These are phyloP conservation scores for Suhomyces prunicola DNA, from an alignment of 805 yeast genomes.

Conservation along the genomic window DNA sequence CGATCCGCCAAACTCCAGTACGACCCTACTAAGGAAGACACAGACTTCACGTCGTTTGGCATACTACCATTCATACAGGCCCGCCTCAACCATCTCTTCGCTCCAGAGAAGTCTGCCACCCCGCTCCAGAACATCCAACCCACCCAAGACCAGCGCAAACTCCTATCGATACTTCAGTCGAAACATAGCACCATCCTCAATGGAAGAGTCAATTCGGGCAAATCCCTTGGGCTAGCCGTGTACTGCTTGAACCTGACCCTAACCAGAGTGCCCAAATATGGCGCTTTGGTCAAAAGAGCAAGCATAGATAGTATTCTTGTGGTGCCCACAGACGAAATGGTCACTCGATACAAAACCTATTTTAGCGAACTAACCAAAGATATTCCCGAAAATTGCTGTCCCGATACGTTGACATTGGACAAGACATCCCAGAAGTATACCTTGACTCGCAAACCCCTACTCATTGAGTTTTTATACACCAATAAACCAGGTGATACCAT, in stretches of 20 bases:
- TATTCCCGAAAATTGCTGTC: conserved; percentile 21
- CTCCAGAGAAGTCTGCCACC: neutral
- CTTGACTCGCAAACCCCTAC: conserved; percentile 16
- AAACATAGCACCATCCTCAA: conserved; percentile 12
- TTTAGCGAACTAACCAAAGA: conserved; percentile 12
- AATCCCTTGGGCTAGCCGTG: conserved; percentile 15
- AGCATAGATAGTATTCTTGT: conserved; percentile 18
- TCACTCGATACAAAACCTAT: conserved; percentile 15
- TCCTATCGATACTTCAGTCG: conserved; percentile 16
- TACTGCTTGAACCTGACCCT: conserved; percentile 19
- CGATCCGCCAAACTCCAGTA: neutral
- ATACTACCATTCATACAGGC: conserved; percentile 22
- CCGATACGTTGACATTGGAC: conserved; percentile 12
- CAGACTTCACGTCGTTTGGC: conserved; percentile 19
- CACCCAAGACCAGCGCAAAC: conserved; percentile 17
- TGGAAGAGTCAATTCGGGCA: conserved; percentile 19
- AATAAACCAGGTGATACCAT: neutral
- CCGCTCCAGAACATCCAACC: conserved; percentile 15
- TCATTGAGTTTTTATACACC: conserved; percentile 11
- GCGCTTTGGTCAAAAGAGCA: conserved; percentile 6
- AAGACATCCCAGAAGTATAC: conserved; percentile 6
- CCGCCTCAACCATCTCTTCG: conserved; percentile 13
- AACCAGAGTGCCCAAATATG: conserved; percentile 17
- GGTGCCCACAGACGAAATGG: conserved; percentile 22
- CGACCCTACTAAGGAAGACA: conserved; percentile 8